These are phyloP conservation scores for Prosopis cineraria DNA, from an alignment of 306 rosid species.

Conservation along the genomic window DNA sequence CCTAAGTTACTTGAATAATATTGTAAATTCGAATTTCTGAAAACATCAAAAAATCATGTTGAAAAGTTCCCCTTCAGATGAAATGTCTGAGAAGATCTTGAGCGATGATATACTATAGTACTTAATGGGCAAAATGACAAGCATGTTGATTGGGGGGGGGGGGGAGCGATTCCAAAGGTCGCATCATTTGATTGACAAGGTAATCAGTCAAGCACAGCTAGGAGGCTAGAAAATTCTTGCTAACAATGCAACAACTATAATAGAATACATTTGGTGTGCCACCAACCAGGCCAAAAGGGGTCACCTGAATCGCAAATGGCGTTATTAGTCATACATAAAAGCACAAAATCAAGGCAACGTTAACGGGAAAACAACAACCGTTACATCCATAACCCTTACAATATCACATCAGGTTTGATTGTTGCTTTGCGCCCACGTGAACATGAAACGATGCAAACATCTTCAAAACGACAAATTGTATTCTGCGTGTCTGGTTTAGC, in stretches of 20 bases:
- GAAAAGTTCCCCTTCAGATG: too few relatives aligned
- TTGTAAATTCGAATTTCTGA: too few relatives aligned
- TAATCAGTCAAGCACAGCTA: not conserved
- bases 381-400: slow-evolving; percentile 24
- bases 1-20: too few relatives aligned
- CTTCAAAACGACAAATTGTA: too few relatives aligned
- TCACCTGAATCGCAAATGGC: not conserved
- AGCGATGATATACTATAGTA: too few relatives aligned
- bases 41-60: too few relatives aligned
- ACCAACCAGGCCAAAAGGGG: not conserved
- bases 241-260: not conserved
- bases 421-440: slow-evolving; percentile 19
- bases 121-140: not conserved
- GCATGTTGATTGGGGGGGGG: too few relatives aligned
- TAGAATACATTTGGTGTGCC: not conserved
- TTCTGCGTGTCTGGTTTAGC: too few relatives aligned
- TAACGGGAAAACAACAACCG: slow-evolving; percentile 37
- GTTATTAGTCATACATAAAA: not conserved
- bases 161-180: too few relatives aligned
- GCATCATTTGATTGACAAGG: not conserved
- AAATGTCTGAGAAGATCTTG: too few relatives aligned
- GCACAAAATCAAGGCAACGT: slow-evolving; percentile 9
- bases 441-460: not conserved
- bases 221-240: not conserved
- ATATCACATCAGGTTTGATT: not conserved